Percentiles rank a stretch among this genome's conserved stretches.
These are phyloP conservation scores for Penicillium argentinense DNA, from an alignment of 495 filamentous ascomycete species.

Conservation along the genomic window DNA sequence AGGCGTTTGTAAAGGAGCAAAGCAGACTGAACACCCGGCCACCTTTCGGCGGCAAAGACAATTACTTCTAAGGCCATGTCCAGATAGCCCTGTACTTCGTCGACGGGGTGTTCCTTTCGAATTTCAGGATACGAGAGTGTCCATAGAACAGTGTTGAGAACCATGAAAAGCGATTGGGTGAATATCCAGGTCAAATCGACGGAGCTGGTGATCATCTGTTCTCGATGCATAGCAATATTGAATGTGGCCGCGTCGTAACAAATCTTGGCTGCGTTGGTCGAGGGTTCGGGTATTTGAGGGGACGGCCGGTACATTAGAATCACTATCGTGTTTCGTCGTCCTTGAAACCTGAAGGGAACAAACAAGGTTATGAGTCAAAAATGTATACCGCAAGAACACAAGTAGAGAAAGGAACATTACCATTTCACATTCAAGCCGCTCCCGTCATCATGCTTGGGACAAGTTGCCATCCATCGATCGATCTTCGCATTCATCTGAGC, in stretches of 20 bases:
- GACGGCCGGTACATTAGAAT: constrained; percentile 83
- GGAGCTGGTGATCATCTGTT: constrained; percentile 69
- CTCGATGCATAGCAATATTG: constrained; percentile 74
- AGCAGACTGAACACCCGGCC: constrained; percentile 87
- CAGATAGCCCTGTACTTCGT: constrained; percentile 70
- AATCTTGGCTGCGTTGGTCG: constrained; percentile 64
- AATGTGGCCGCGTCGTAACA: constrained; percentile 81
- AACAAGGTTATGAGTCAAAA: constrained; percentile 12
- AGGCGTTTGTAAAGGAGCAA: constrained; percentile 76
- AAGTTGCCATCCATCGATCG: constrained; percentile 65
- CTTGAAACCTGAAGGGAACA: constrained; percentile 61
- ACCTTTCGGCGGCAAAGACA: constrained; percentile 70
- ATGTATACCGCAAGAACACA: background rate
- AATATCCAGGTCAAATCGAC: constrained; percentile 93
- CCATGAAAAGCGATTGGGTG: constrained; percentile 80
- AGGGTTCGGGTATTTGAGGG: constrained; percentile 85
- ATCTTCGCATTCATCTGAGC: constrained; percentile 73
- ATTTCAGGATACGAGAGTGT: constrained; percentile 80
- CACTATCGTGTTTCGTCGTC: constrained; percentile 78
- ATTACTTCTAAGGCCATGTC: constrained; percentile 73
- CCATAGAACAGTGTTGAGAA: constrained; percentile 86
- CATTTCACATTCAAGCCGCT: constrained; percentile 65
- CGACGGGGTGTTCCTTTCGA: constrained; percentile 62
- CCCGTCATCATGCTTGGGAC: constrained; percentile 61
- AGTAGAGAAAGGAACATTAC: constrained; percentile 29